These are phyloP conservation scores for Lablab purpureus DNA, from an alignment of 306 rosid genomes.

Conservation along the genomic window DNA sequence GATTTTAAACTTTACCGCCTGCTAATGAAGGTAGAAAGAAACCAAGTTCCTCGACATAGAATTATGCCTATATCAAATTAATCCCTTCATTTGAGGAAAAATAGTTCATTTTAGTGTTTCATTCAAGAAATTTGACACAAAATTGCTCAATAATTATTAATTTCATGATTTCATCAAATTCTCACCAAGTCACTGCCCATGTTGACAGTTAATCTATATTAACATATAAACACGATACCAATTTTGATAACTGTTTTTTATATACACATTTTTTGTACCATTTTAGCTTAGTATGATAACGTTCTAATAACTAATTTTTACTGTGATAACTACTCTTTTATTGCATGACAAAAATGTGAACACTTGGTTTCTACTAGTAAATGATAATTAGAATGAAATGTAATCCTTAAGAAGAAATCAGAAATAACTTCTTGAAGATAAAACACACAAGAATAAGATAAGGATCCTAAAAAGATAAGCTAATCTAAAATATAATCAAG, in stretches of 20 bases:
- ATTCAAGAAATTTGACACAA: not conserved
- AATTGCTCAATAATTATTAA: not conserved
- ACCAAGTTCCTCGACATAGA: constrained; percentile 18
- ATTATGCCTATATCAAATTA: not conserved
- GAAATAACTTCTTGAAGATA: too few relatives aligned
- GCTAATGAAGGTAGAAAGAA: not conserved
- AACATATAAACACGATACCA: too few relatives aligned
- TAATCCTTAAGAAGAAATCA: not conserved
- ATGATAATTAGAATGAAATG: too few relatives aligned
- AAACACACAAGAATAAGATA: too few relatives aligned
- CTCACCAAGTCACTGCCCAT: not conserved
- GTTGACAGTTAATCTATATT: not conserved
- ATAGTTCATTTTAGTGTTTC: not conserved
- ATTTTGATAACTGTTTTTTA: too few relatives aligned
- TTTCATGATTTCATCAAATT: not conserved
- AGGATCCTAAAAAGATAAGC: not conserved
- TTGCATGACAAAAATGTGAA: too few relatives aligned
- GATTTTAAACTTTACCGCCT: constrained; percentile 9
- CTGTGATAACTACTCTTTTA: too few relatives aligned
- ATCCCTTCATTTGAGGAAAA: constrained; percentile 11
- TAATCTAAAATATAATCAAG: not conserved
- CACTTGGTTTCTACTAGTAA: too few relatives aligned
- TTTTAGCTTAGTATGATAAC: too few relatives aligned
- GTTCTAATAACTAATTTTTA: too few relatives aligned
- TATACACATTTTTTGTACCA: too few relatives aligned